These are phyloP conservation scores for Exophiala alcalophila DNA, from an alignment of 2,329 filamentous ascomycete species.

Conservation along the genomic window DNA sequence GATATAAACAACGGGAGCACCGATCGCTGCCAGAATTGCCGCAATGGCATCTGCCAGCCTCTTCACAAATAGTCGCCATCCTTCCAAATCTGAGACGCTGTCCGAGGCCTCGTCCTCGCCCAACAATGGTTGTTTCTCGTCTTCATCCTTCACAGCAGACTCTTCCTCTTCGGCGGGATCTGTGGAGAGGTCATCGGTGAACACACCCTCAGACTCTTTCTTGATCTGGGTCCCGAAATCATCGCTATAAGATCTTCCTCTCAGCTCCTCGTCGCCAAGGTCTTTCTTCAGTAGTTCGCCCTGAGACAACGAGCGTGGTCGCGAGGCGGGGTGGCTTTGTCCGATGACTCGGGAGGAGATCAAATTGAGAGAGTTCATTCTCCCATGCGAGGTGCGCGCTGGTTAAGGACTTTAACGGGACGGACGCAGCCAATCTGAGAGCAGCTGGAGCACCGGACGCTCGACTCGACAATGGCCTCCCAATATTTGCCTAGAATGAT, in stretches of 20 bases:
- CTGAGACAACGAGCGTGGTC: slow-evolving; percentile 55
- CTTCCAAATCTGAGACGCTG: slow-evolving; percentile 37
- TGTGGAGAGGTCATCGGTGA: slow-evolving; percentile 30
- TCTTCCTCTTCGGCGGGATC: slow-evolving; percentile 32
- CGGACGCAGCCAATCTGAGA: slow-evolving; percentile 2
- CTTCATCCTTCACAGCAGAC: slow-evolving; percentile 43
- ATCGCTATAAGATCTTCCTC: slow-evolving; percentile 44
- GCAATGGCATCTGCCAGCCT: slow-evolving; percentile 70
- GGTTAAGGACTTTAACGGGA: too few species aligned
- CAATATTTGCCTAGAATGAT: slow-evolving; percentile 9
- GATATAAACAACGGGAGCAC: slow-evolving; percentile 76
- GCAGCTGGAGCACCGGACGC: slow-evolving; percentile 6
- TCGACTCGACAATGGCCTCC: slow-evolving; percentile 2
- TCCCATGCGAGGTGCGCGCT: slow-evolving; percentile 13
- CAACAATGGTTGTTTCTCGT: slow-evolving; percentile 70
- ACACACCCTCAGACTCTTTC: slow-evolving; percentile 33
- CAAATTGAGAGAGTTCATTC: slow-evolving; percentile 95
- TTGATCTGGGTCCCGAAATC: slow-evolving; percentile 37
- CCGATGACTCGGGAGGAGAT: slow-evolving; percentile 78
- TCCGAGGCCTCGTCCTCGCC: slow-evolving; percentile 40
- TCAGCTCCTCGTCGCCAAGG: slow-evolving; percentile 36
- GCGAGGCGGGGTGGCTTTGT: slow-evolving; percentile 51
- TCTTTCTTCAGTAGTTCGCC: slow-evolving; percentile 42
- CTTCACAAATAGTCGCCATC: slow-evolving; percentile 57
- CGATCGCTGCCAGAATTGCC: slow-evolving; percentile 73